Base-by-base conservation (phyloP, 176 grass and related monocot genomes). In the Oryza nivara region DNA sequence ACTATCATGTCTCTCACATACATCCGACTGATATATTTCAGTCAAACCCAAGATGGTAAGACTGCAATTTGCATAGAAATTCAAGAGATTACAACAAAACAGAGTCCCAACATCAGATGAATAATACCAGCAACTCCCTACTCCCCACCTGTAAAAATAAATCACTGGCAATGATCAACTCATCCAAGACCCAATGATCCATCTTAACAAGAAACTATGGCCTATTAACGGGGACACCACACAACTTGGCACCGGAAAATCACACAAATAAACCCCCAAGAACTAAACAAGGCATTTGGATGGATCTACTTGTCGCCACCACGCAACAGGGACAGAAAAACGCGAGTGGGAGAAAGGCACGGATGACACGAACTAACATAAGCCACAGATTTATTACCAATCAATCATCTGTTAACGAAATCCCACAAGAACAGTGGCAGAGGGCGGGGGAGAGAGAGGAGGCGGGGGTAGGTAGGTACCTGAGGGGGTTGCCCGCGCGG, bases 401-500 rank as follows among this genome's bases (percentile, higher is more conserved):
- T 36, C 35, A 20, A 13, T 4, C 12, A 26, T 25, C 17, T 19
- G 73, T 23, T 30, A 72, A 13, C 25, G 58, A 7, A 30, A 68
- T 68, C 22, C 8, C 3, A 51, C 20, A 34, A 47, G 14, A 14
- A 75, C 72, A 20, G 61, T 25, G 36, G 70, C 3, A 6, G 35
- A 4, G 35, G 35, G 28, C 28, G 28, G 28, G 28, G 28, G 28
- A 30, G 28, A 30, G 35, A 35, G 2, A 35, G 34, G 34, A 26
- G 58, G 1, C 16, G 10, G 36, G 36, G 36, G 56, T 1, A 30
- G 28, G 28, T 30, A 30, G 28, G 28, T 73, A 94, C 95, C 88
- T 97, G 60, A 85, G 22, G 58, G 83, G 86, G 68, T 77, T 81
- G 41, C 77, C 58, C 63, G 90, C 78, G 79, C 92, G 82, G 52